Percentiles rank a stretch among this genome's conserved stretches.
phyloP scores from a whole-genome alignment of 2,329 filamentous ascomycete species.

The Fusarium kyushuense region DNA sequence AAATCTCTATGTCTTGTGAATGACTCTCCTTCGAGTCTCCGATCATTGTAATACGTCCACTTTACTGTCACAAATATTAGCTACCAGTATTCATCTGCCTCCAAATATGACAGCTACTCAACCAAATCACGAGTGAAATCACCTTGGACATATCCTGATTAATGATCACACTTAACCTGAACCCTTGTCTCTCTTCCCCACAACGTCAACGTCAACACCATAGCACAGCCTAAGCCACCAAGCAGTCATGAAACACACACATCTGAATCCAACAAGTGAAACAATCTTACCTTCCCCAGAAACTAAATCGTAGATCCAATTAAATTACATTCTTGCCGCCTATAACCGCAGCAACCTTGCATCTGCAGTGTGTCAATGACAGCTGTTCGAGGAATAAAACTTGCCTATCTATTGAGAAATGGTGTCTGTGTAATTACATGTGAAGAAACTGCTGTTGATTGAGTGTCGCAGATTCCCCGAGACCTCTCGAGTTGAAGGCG shows the following conservation, averaged over 20 bases:
- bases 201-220: constrained; percentile 12
- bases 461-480: neutral
- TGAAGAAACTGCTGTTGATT: neutral
- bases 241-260: constrained; percentile 20
- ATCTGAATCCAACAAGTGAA: constrained; percentile 21
- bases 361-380: constrained; percentile 16
- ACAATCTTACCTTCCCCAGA: constrained; percentile 15
- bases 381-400: constrained; percentile 1
- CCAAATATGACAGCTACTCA: neutral
- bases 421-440: constrained; percentile 6
- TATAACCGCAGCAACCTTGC: constrained; percentile 13
- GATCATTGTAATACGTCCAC: neutral
- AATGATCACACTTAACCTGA: neutral
- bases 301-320: constrained; percentile 6
- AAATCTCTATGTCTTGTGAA: neutral
- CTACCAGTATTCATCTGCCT: neutral
- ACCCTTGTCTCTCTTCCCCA: constrained; percentile 4
- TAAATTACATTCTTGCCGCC: constrained; percentile 1
- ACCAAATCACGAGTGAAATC: neutral
- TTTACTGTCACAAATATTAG: too few species aligned
- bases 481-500: neutral
- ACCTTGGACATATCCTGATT: neutral
- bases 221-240: constrained; percentile 9
- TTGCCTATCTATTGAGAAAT: neutral
- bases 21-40: neutral